Base-by-base conservation (phyloP, 202 grass and related monocot genomes). In the Setaria italica region DNA sequence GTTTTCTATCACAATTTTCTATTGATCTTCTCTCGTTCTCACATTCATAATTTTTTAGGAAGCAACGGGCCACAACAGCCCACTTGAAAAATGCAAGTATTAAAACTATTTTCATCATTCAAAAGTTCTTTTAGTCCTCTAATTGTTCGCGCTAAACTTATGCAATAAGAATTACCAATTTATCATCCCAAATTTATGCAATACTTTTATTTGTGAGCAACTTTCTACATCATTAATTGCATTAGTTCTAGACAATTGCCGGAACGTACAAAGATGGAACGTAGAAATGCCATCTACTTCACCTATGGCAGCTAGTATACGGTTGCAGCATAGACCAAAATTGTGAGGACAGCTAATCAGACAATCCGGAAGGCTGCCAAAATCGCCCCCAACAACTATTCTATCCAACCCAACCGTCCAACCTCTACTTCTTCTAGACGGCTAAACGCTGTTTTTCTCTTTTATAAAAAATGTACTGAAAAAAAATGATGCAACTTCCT, bases 351-450 rank as follows among this genome's bases (percentile, higher is more conserved):
- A 82, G 54, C 80, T 60, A 72, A 72, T 67, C 46, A 53, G 46
- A 17, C 59, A 66, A 59, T 37, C 59, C 17, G 67, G 3, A 6
- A 6, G 39, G 6, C 5, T 11, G 34, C 67, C 49, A 67, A 67
- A 77, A 67, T 54, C 75, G 48, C 21, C 21, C 57, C 17, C 87
- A 63, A 81, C 82, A 9, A 65, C 78, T 72, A 12, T 34, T 85
- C 77, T 37, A 56, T 64, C 70, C 33, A 68, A 68, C 58, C 55
- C 57, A 80, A 34, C 78, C 46, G 35, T 37, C 20, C 19, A 81
- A 57, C 30, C 29, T 47, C 2, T n/a, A 77, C 10, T 35, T 69
- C 17, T 72, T 37, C 9, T 55, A 57, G 51, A 56, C 19, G 5
- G 51, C 51, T 55, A 48, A 42, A 72, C 8, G 48, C 35, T 7